Evolutionary conservation across 2,329 filamentous ascomycete species (phyloP).

Genomic region (Claviceps purpurea): DNA sequence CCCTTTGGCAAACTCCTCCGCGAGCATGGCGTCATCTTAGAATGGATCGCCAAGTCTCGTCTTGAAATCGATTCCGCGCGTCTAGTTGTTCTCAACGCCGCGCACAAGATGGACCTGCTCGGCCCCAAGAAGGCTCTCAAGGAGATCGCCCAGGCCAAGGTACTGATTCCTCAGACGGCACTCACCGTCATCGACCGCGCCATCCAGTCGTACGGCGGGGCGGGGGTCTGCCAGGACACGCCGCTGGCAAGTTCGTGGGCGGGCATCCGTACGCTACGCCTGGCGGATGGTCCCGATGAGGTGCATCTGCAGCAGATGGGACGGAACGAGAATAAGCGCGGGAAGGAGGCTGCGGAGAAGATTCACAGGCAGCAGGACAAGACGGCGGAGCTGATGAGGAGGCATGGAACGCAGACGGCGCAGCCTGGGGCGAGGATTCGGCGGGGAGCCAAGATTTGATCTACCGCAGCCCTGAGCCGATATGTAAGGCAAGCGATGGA

Average conservation of each 20-base stretch:
- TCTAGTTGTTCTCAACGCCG: slow-evolving; percentile 83
- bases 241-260: slow-evolving; percentile 79
- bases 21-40: slow-evolving; percentile 86
- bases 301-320: slow-evolving; percentile 79
- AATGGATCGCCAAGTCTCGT: slow-evolving; percentile 84
- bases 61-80: slow-evolving; percentile 90
- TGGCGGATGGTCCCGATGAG: slow-evolving; percentile 93
- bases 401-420: slow-evolving; percentile 34
- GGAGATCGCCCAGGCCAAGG: slow-evolving; percentile 92
- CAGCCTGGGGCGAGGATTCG: slow-evolving; percentile 41
- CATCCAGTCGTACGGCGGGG: slow-evolving; percentile 82
- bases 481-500: background rate
- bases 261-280: slow-evolving; percentile 63
- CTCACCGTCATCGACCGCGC: slow-evolving; percentile 87
- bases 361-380: slow-evolving; percentile 52
- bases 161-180: slow-evolving; percentile 71
- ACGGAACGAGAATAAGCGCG: slow-evolving; percentile 64
- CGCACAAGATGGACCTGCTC: slow-evolving; percentile 81
- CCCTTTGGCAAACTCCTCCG: slow-evolving; percentile 79
- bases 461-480: too few relatives aligned
- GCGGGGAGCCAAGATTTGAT: slow-evolving; percentile 32
- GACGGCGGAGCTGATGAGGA: slow-evolving; percentile 50
- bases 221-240: slow-evolving; percentile 87
- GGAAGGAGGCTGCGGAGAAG: slow-evolving; percentile 43
- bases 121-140: slow-evolving; percentile 81